Base-by-base conservation (phyloP, 2,329 filamentous ascomycete genomes). In the Chrysosphaeria jannelii region DNA sequence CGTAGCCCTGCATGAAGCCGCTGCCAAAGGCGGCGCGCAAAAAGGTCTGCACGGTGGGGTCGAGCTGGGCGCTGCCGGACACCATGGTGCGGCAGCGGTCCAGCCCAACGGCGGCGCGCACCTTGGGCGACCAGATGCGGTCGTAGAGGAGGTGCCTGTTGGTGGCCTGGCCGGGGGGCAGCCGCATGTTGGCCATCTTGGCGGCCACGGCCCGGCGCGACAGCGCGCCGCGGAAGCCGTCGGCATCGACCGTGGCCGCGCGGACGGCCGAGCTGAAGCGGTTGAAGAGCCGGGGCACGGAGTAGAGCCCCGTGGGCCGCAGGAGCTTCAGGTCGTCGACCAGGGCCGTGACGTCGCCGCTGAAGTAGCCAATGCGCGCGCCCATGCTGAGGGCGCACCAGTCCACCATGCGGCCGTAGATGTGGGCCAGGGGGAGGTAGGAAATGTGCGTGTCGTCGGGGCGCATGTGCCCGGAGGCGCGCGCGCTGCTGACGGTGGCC, bases 341-440 rank as follows among this genome's bases (percentile, higher is more conserved):
- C 10, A 97, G 51, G 31, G 72, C 71, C 8, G 71, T 40, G 30
- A 91, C 68, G 38, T 91, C 76, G 25, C 85, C 85, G 35, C 85
- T 75, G 57, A 91, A 97, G 44, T 81, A 97, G 8, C 81, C 85
- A 34, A 91, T 65, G 6, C 61, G 50, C 16, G 60, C 61, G 25
- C 76, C 79, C 24, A 60, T 54, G 36, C 69, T 61, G 10, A 91
- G 50, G 9, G 62, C 58, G 4, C 53, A 51, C 40, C 88, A 71
- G 40, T 97, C 85, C 19, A 66, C 52, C 33, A 91, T 53, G 26
- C 85, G 69, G 32, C 79, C 72, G 42, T 75, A 91, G 36, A 97
- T 93, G 41, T 97, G 85, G 7, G 85, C 85, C 19, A 91, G 50
- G 1, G 85, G 85, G 24, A 97, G 57, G 45, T 93, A 97, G 1